Evolutionary conservation across 2,329 filamentous ascomycete genomes (phyloP), one percentile per base, ranked within the genome.

Genomic region (Hymenoscyphus infarciens): DNA sequence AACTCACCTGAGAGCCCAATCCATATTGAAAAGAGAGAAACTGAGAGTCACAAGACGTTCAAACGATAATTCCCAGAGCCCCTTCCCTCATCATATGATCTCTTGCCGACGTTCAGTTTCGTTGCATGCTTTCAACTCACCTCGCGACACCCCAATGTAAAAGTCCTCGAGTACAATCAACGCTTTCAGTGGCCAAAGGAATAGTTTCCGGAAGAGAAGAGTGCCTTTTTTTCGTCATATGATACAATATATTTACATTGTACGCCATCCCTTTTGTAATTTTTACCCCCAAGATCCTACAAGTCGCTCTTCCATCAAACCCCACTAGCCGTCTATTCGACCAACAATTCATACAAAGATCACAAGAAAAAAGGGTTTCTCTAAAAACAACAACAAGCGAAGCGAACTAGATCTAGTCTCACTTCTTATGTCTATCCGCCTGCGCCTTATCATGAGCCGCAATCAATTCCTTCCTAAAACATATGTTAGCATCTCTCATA

Each of bases 371-470:
- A 22, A 27, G 25, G 19, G 0, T 52, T 19, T 58, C 33, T 65
- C 61, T 65, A 63, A 31, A 38, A 64, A 64, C 56, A 63, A n/a
- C 19, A 63, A 56, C 2, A 38, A 13, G 25, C 59, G 19, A 60
- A 60, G 27, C 22, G 27, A 65, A 5, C 1, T 27, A 25, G n/a
- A 54, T 52, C 45, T 52, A 52, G 42, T 54, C 67, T 62, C 65
- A 73, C 64, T 74, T 72, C 68, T 74, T 73, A 54, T 73, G 65
- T 64, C 70, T 84, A 66, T 86, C 87, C 54, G 82, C 83, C 76
- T 86, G 81, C 66, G 82, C 82, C 79, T 90, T 90, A 73, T 87
- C 80, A 72, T 88, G 82, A 76, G 88, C 88, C 27, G 84, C 81
- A 52, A 90, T 79, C 57, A 91, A 77, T 74, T 90, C 87, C 77